phyloP scores from a whole-genome alignment of 2,329 filamentous ascomycete species.

The Cyphellophora europaea region DNA sequence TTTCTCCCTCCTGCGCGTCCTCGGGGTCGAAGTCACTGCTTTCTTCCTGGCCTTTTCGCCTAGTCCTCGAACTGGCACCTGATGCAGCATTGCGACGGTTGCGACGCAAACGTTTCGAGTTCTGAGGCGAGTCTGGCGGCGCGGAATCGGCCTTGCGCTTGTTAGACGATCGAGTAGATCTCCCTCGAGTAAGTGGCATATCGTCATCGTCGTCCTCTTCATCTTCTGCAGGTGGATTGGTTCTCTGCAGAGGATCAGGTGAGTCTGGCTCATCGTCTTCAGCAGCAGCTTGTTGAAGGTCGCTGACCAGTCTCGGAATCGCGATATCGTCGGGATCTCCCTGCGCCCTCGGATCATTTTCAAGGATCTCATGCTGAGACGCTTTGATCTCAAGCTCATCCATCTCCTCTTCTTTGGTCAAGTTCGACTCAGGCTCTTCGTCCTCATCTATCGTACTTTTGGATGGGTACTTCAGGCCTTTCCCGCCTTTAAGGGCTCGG shows the following conservation, averaged over 20 bases:
- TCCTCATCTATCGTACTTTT: constrained; percentile 30
- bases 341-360: constrained; percentile 28
- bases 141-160: constrained; percentile 23
- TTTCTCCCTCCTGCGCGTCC: constrained; percentile 47
- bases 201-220: constrained; percentile 49
- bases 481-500: constrained; percentile 32
- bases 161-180: constrained; percentile 23
- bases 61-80: constrained; percentile 28
- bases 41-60: constrained; percentile 41
- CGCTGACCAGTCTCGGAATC: constrained; percentile 17
- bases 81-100: constrained; percentile 20
- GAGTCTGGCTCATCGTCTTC: constrained; percentile 1
- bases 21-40: constrained; percentile 57
- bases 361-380: constrained; percentile 32
- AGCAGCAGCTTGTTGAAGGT: constrained; percentile 7
- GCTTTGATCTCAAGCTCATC: constrained; percentile 24
- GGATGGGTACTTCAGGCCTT: constrained; percentile 26
- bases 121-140: constrained; percentile 23
- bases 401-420: constrained; percentile 17
- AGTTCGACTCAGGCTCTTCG: constrained; percentile 33
- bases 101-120: constrained; percentile 23
- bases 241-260: not conserved
- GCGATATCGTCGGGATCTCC: constrained; percentile 20
- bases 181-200: constrained; percentile 39
- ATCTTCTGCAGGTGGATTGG: constrained; percentile 18